Conservation (phyloP, 768 basidiomycete species). For the Phaeotremella fagi region DNA sequence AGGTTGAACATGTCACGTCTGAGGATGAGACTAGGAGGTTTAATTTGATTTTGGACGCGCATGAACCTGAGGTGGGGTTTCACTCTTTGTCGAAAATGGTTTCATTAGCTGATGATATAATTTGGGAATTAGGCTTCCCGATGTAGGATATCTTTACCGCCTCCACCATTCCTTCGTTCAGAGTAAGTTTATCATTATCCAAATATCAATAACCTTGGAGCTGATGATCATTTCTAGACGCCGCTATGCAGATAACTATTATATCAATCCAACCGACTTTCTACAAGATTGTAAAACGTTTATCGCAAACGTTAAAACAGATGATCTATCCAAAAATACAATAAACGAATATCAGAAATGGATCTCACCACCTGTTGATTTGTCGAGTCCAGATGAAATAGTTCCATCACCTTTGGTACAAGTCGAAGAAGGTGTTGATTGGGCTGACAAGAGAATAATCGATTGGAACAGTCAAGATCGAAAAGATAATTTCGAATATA, state of each 20-base stretch:
- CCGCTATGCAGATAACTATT: conserved; percentile 29
- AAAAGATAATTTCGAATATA: conserved; percentile 28
- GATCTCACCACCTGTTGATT: conserved; percentile 32
- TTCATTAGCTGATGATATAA: too few species aligned
- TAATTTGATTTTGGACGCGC: conserved; percentile 40
- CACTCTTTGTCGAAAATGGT: background rate
- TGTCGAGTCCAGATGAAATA: conserved; percentile 4
- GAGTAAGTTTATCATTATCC: conserved; percentile 2
- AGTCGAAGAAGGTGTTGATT: conserved; percentile 21
- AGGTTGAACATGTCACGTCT: conserved; percentile 29
- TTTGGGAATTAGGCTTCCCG: conserved; percentile 12
- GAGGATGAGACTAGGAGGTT: conserved; percentile 22
- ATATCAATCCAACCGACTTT: conserved; percentile 33
- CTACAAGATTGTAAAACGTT: too few species aligned
- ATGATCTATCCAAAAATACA: background rate
- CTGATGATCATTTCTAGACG: conserved; percentile 11
- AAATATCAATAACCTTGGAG: background rate
- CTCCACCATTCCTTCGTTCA: conserved; percentile 21
- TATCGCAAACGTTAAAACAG: conserved; percentile 11
- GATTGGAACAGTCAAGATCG: conserved; percentile 31
- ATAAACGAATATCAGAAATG: conserved; percentile 24
- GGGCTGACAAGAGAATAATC: conserved; percentile 38
- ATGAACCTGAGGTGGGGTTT: conserved; percentile 30
- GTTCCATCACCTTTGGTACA: conserved; percentile 31
- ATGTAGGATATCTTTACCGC: conserved; percentile 31